These are phyloP conservation scores for Areca catechu DNA, from an alignment of 176 grass and related monocot species.

Conservation along the genomic window DNA sequence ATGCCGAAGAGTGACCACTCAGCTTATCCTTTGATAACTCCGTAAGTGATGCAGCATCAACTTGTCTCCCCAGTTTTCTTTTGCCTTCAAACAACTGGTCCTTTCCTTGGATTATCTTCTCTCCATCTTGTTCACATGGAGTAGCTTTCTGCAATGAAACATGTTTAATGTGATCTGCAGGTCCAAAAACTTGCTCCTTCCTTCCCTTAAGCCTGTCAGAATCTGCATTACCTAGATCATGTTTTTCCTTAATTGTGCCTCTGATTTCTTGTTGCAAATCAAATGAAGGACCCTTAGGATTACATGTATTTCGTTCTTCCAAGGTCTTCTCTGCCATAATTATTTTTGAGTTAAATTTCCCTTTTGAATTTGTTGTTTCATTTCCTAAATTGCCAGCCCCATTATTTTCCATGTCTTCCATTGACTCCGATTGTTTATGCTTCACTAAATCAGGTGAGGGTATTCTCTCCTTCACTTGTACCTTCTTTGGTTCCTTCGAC, in stretches of 20 bases:
- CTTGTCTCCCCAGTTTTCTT: slow-evolving; percentile 47
- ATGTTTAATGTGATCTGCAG: slow-evolving; percentile 29
- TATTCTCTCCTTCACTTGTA: slow-evolving; percentile 25
- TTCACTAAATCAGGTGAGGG: slow-evolving; percentile 25
- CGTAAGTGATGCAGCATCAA: slow-evolving; percentile 27
- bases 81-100: slow-evolving; percentile 39
- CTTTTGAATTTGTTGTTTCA: slow-evolving; percentile 25
- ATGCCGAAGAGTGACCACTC: slow-evolving; percentile 29
- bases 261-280: slow-evolving; percentile 58
- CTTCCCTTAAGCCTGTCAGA: slow-evolving; percentile 33
- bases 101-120: slow-evolving; percentile 19
- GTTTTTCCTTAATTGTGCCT: slow-evolving; percentile 47
- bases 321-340: slow-evolving; percentile 36
- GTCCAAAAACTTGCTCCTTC: slow-evolving; percentile 41
- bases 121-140: slow-evolving; percentile 26
- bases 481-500: slow-evolving; percentile 32
- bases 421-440: slow-evolving; percentile 25
- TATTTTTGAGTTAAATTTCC: slow-evolving; percentile 43
- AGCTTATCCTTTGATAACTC: slow-evolving; percentile 37
- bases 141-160: slow-evolving; percentile 40
- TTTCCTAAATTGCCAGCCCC: slow-evolving; percentile 39
- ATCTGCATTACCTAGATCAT: slow-evolving; percentile 26
- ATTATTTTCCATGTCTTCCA: slow-evolving; percentile 32
- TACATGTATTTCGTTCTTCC: slow-evolving; percentile 39
- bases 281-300: slow-evolving; percentile 24